These are phyloP conservation scores for Penicillium alfredii DNA, from an alignment of 495 filamentous ascomycete species.

Conservation along the genomic window DNA sequence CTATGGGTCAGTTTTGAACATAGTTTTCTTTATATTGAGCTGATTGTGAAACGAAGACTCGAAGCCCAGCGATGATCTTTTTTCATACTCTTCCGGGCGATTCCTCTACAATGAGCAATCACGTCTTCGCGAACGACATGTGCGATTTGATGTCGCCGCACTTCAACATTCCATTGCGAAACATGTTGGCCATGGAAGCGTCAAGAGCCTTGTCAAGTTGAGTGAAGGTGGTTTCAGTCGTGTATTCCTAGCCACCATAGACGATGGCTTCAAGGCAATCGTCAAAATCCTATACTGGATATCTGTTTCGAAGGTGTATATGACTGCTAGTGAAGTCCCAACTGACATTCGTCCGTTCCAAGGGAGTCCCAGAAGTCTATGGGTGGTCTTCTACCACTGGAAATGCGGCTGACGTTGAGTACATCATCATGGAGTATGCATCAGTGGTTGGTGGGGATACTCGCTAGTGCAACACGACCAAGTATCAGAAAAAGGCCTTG, in stretches of 20 bases:
- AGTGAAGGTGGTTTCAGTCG: slow-evolving; percentile 29
- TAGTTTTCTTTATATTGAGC: too few species aligned
- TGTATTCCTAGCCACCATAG: slow-evolving; percentile 19
- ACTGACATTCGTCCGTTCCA: slow-evolving; percentile 24
- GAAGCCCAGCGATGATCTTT: slow-evolving; percentile 3
- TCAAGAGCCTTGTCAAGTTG: slow-evolving; percentile 13
- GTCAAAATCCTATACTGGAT: slow-evolving; percentile 20
- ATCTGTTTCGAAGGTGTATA: slow-evolving; percentile 17
- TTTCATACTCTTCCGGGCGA: slow-evolving; percentile 14
- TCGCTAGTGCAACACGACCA: too few species aligned
- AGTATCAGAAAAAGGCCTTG: too few species aligned
- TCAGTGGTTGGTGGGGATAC: too few species aligned
- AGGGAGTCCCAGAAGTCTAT: slow-evolving; percentile 22
- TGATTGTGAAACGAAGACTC: not conserved
- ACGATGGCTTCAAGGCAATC: slow-evolving; percentile 22
- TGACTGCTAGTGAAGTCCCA: slow-evolving; percentile 35
- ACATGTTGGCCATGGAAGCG: slow-evolving; percentile 10
- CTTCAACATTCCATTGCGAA: slow-evolving; percentile 11
- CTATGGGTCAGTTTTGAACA: too few species aligned
- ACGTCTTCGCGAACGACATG: slow-evolving; percentile 15
- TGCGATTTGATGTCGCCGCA: slow-evolving; percentile 16
- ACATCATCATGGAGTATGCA: too few species aligned
- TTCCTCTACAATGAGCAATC: slow-evolving; percentile 17
- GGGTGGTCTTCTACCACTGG: slow-evolving; percentile 10
- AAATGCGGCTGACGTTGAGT: too few species aligned